Evolutionary conservation across 2,329 filamentous ascomycete genomes (phyloP).

Genomic region (Aspergillus sp.): DNA sequence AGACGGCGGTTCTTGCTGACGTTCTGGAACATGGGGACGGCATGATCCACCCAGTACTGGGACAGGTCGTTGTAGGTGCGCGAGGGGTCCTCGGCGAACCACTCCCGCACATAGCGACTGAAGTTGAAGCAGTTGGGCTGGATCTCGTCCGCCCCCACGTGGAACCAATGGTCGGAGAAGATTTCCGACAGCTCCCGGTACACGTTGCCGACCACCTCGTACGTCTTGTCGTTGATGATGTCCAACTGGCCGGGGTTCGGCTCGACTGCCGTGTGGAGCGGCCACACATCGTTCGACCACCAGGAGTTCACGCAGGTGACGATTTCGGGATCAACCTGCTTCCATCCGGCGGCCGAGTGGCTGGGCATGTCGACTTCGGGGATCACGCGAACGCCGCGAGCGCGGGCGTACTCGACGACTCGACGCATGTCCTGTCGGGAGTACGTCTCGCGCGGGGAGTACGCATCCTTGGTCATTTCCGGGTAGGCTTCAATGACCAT

Average conservation of each 20-base stretch:
- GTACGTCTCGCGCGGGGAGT: conserved; percentile 51
- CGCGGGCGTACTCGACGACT: conserved; percentile 51
- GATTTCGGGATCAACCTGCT: conserved; percentile 56
- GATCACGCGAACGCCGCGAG: conserved; percentile 58
- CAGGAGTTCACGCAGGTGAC: conserved; percentile 57
- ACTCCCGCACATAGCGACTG: conserved; percentile 49
- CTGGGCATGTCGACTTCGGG: conserved; percentile 65
- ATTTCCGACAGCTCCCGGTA: conserved; percentile 53
- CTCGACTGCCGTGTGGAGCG: conserved; percentile 55
- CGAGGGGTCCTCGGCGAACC: conserved; percentile 51
- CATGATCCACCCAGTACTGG: conserved; percentile 55
- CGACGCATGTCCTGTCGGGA: conserved; percentile 43
- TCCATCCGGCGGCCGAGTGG: conserved; percentile 56
- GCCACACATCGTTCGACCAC: conserved; percentile 61
- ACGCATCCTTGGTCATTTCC: conserved; percentile 55
- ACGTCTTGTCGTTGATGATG: conserved; percentile 56
- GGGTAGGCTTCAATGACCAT: conserved; percentile 51
- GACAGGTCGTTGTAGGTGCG: conserved; percentile 52
- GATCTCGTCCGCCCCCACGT: conserved; percentile 57
- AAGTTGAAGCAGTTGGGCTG: conserved; percentile 60
- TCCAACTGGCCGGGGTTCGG: conserved; percentile 59
- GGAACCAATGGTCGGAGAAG: conserved; percentile 56
- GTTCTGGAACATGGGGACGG: conserved; percentile 51
- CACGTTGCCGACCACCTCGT: conserved; percentile 54
- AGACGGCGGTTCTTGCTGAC: conserved; percentile 48